These are phyloP conservation scores for Karstenula rhodostoma DNA, from an alignment of 2,329 filamentous ascomycete species.

Conservation along the genomic window DNA sequence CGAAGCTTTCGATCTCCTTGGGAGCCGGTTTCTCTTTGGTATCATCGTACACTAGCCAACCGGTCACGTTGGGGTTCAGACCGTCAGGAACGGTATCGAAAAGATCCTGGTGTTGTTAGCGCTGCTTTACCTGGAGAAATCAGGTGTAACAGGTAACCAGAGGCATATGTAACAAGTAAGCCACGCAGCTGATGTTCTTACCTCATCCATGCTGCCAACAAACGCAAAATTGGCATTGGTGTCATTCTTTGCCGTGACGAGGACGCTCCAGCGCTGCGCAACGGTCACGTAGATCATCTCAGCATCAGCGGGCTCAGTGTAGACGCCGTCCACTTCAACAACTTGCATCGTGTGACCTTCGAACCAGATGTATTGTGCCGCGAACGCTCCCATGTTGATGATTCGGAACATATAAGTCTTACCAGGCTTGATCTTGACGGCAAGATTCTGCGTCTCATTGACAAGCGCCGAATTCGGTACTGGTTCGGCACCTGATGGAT, in stretches of 20 bases:
- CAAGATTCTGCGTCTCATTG: slow-evolving; percentile 65
- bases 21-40: slow-evolving; percentile 58
- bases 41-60: slow-evolving; percentile 64
- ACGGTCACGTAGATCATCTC: slow-evolving; percentile 71
- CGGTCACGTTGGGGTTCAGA: slow-evolving; percentile 71
- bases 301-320: slow-evolving; percentile 66
- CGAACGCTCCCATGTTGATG: slow-evolving; percentile 75
- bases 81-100: slow-evolving; percentile 73
- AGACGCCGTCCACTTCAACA: slow-evolving; percentile 75
- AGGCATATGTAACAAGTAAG: background rate
- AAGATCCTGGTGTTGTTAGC: slow-evolving; percentile 44
- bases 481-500: slow-evolving; percentile 69
- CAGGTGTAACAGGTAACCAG: background rate
- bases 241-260: slow-evolving; percentile 68
- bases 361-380: slow-evolving; percentile 73
- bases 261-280: slow-evolving; percentile 74
- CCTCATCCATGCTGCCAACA: slow-evolving; percentile 58
- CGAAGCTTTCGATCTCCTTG: slow-evolving; percentile 66
- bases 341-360: slow-evolving; percentile 72
- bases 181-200: slow-evolving; percentile 21
- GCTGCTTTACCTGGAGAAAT: slow-evolving; percentile 13
- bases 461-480: slow-evolving; percentile 71
- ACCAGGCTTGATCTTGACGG: slow-evolving; percentile 57
- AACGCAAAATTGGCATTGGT: slow-evolving; percentile 68
- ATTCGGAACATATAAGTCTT: slow-evolving; percentile 72